phyloP scores from a whole-genome alignment of 2,329 filamentous ascomycete genomes.

The Huntiella abstrusa region DNA sequence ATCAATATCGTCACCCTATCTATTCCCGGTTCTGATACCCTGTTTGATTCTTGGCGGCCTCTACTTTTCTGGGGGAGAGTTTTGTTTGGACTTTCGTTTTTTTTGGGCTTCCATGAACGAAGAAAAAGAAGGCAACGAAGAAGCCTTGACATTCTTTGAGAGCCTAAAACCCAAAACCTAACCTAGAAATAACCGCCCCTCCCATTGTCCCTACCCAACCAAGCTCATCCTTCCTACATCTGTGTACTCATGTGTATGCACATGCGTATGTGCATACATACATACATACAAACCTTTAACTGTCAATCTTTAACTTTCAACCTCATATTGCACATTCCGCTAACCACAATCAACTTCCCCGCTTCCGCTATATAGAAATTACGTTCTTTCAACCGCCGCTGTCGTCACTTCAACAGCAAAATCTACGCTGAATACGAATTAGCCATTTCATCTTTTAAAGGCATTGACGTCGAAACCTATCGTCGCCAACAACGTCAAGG shows the following conservation, averaged over 20 bases:
- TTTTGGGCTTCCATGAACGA: no score
- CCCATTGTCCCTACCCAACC: not conserved
- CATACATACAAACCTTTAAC: not conserved
- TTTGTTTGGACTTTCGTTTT: no score
- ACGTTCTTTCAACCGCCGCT: not conserved
- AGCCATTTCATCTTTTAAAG: not conserved
- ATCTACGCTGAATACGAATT: conserved; percentile 7
- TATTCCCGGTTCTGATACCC: no score
- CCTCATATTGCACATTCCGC: not conserved
- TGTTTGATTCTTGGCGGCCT: no score
- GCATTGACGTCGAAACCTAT: conserved; percentile 1
- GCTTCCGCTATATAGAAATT: not conserved
- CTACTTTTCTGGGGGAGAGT: no score
- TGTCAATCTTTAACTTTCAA: not conserved
- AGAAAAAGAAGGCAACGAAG: no score
- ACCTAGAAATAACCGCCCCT: not conserved
- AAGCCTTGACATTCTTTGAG: no score
- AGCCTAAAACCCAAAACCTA: no score
- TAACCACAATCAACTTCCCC: not conserved
- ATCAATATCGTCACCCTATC: no score
- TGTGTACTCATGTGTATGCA: not conserved
- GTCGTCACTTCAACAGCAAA: conserved; percentile 3
- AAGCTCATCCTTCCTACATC: not conserved
- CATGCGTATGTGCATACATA: not conserved
- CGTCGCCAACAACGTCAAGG: not conserved